Evolutionary conservation across 2,329 filamentous ascomycete species (phyloP).

Genomic region (Sarocladiaceae sp.): DNA sequence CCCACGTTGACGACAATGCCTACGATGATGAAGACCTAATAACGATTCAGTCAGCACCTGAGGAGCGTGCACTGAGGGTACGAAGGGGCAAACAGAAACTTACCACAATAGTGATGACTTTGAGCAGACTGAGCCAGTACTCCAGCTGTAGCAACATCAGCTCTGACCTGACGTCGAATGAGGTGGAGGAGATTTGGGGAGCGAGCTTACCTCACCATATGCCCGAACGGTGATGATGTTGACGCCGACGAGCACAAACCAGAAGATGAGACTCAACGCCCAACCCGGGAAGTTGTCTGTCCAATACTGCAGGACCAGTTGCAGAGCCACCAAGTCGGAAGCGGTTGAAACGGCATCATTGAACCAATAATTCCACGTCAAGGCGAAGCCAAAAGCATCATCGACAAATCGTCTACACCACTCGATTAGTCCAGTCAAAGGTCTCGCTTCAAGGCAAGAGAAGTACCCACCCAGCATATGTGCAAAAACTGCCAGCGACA

Average conservation of each 20-base stretch:
- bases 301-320: constrained; percentile 58
- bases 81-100: constrained; percentile 12
- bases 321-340: constrained; percentile 50
- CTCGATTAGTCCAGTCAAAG: constrained; percentile 13
- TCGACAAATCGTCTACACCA: constrained; percentile 41
- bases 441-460: constrained; percentile 49
- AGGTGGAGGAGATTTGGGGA: background rate
- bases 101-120: constrained; percentile 45
- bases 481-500: constrained; percentile 50
- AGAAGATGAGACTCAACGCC: constrained; percentile 59
- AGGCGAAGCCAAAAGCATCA: constrained; percentile 48
- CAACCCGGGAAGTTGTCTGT: constrained; percentile 58
- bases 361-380: constrained; percentile 59
- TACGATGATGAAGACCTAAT: constrained; percentile 57
- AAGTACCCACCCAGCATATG: constrained; percentile 32
- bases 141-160: constrained; percentile 36
- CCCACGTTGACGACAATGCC: constrained; percentile 52
- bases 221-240: constrained; percentile 23
- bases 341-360: constrained; percentile 51
- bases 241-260: constrained; percentile 45
- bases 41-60: constrained; percentile 14
- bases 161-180: background rate
- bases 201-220: constrained; percentile 27
- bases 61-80: background rate
- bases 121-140: constrained; percentile 52